Conservation (phyloP, 768 basidiomycete species). For the Lactarius pseudohatsudake region DNA sequence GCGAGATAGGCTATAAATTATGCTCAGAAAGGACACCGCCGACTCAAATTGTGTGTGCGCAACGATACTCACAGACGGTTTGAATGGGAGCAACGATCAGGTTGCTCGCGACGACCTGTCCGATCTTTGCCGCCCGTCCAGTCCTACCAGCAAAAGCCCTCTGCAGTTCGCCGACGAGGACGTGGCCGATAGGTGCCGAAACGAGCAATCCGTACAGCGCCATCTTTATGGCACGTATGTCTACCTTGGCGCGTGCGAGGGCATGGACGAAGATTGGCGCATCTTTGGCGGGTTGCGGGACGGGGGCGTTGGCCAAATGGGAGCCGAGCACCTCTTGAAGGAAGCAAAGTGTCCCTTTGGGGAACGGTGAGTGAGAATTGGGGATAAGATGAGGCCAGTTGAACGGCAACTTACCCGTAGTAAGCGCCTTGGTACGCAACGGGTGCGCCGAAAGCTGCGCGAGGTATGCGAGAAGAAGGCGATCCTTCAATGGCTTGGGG, state of each 20-base stretch:
- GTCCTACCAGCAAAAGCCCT: slow-evolving; percentile 75
- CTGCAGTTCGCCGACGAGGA: slow-evolving; percentile 70
- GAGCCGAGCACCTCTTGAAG: slow-evolving; percentile 82
- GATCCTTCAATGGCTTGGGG: slow-evolving; percentile 34
- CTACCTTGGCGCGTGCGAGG: slow-evolving; percentile 58
- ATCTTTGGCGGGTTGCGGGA: slow-evolving; percentile 49
- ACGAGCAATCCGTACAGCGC: slow-evolving; percentile 79
- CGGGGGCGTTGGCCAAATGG: slow-evolving; percentile 62
- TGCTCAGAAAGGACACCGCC: not conserved
- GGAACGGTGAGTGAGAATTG: not conserved
- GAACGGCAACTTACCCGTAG: slow-evolving; percentile 51
- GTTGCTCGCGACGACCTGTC: slow-evolving; percentile 74
- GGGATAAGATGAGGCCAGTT: slow-evolving; percentile 4
- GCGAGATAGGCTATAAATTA: slow-evolving; percentile 60
- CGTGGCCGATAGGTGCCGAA: slow-evolving; percentile 78
- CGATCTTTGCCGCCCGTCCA: slow-evolving; percentile 59
- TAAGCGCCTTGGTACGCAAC: slow-evolving; percentile 77
- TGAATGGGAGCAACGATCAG: slow-evolving; percentile 76
- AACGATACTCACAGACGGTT: slow-evolving; percentile 50
- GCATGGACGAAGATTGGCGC: slow-evolving; percentile 52
- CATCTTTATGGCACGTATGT: slow-evolving; percentile 79
- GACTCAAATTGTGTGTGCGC: not conserved
- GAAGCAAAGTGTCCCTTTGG: slow-evolving; percentile 41
- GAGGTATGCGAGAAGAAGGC: slow-evolving; percentile 70
- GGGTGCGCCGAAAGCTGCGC: slow-evolving; percentile 65